These are phyloP conservation scores for Taxillus chinensis DNA, from an alignment of 164 flowering plant species.

Conservation along the genomic window DNA sequence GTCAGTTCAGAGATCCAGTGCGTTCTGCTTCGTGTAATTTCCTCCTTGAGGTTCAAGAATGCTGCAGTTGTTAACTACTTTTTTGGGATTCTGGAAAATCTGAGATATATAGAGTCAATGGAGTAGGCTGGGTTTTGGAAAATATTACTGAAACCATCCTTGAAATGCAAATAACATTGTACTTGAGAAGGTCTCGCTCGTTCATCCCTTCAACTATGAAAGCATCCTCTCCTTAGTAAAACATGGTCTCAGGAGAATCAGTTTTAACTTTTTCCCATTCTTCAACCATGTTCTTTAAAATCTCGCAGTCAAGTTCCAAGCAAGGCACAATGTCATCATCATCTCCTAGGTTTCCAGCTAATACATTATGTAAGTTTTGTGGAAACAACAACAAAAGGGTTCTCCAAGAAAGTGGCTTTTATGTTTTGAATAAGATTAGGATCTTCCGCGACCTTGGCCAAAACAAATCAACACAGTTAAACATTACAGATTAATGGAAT, in stretches of 20 bases:
- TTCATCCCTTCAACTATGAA: background rate
- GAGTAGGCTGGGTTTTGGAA: background rate
- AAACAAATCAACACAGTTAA: background rate
- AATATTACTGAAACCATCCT: background rate
- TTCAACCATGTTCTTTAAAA: background rate
- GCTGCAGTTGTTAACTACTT: background rate
- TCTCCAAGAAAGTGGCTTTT: background rate
- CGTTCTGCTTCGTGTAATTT: background rate
- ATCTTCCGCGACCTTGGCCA: background rate
- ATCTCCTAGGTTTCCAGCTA: background rate
- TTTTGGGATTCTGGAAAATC: background rate
- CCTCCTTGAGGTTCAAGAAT: background rate
- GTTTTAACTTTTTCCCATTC: background rate
- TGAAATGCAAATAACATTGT: slow-evolving; percentile 2
- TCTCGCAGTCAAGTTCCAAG: background rate
- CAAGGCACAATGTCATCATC: background rate
- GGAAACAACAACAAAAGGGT: background rate
- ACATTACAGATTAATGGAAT: background rate
- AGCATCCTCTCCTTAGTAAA: background rate
- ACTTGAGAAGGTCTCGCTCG: background rate
- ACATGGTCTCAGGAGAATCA: background rate
- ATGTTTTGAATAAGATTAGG: background rate
- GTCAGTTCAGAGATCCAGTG: background rate
- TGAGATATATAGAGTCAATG: slow-evolving; percentile 2
- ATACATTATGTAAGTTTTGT: background rate